A percentile compares a stretch with the other conserved stretches of the same genome.
These are phyloP conservation scores for Candida dajiaensis DNA, from an alignment of 805 yeast genomes.

Conservation along the genomic window DNA sequence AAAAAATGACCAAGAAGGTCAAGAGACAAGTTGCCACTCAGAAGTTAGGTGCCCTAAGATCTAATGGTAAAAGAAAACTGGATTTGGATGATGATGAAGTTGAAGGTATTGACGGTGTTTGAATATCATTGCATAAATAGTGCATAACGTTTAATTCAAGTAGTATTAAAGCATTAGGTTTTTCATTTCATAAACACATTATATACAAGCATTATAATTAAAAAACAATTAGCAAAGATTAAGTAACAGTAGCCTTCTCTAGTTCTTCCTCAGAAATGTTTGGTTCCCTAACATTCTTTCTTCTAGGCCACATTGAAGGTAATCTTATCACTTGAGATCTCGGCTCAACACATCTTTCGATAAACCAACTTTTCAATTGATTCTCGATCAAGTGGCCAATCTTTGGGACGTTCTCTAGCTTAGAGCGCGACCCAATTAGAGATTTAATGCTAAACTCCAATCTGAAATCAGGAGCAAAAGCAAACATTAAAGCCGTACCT, in stretches of 20 bases:
- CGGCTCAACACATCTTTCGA: conserved; percentile 91
- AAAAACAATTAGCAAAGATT: not conserved
- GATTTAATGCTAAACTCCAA: conserved; percentile 87
- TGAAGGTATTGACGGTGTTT: conserved; percentile 14
- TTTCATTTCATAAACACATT: too few species aligned
- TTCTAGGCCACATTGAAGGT: conserved; percentile 85
- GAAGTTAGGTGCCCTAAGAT: conserved; percentile 63
- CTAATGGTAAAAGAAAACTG: conserved; percentile 68
- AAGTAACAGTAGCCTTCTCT: not conserved
- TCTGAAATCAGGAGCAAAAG: conserved; percentile 87
- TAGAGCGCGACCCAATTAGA: conserved; percentile 86
- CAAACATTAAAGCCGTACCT: conserved; percentile 76
- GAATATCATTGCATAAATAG: too few species aligned
- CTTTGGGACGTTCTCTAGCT: conserved; percentile 89
- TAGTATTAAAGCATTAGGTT: too few species aligned
- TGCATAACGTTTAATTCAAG: not conserved
- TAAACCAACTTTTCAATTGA: conserved; percentile 80
- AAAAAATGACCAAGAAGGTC: conserved; percentile 82
- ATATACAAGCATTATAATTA: not conserved
- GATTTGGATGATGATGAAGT: conserved; percentile 45
- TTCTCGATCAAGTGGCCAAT: conserved; percentile 79
- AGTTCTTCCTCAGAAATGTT: conserved; percentile 7
- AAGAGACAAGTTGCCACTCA: conserved; percentile 74
- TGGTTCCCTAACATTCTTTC: conserved; percentile 46
- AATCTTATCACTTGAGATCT: conserved; percentile 78